Evolutionary conservation across 352 stramenopile genomes (phyloP).

Genomic region (Globisporangium nagaii): DNA sequence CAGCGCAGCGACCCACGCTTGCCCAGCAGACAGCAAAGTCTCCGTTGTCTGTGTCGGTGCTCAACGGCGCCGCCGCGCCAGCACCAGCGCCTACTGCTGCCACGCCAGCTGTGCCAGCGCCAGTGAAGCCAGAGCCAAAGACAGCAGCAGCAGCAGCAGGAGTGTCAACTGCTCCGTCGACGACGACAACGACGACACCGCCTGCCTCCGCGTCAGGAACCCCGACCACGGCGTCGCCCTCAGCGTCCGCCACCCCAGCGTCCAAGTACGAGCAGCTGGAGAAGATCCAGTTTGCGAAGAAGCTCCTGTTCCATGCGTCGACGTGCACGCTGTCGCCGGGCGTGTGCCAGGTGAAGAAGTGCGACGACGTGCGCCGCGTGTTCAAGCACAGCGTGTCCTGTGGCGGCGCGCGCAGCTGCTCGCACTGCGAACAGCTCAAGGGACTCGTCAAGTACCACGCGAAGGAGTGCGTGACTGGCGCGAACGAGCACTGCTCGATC

Average conservation of each 20-base stretch:
- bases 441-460: constrained; percentile 82
- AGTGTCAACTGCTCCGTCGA: background rate
- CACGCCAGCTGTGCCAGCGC: constrained; percentile 7
- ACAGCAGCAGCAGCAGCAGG: background rate
- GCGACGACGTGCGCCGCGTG: constrained; percentile 76
- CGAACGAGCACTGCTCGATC: constrained; percentile 72
- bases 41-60: background rate
- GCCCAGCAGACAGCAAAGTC: constrained; percentile 6
- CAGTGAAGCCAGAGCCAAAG: constrained; percentile 30
- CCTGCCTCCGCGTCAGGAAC: background rate
- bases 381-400: constrained; percentile 85
- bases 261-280: constrained; percentile 61
- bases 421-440: constrained; percentile 78
- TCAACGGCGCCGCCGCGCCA: background rate
- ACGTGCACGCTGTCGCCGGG: constrained; percentile 54
- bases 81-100: background rate
- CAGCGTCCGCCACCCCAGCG: constrained; percentile 11
- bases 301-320: constrained; percentile 71
- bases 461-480: constrained; percentile 60
- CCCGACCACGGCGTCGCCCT: constrained; percentile 12
- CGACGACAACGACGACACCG: background rate
- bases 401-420: constrained; percentile 55
- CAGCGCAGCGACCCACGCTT: constrained; percentile 19
- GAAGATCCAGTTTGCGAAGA: constrained; percentile 84
- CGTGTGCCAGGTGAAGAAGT: constrained; percentile 81